Conservation (phyloP, 179 eudicot genomes). For the Spinacia oleracea region DNA sequence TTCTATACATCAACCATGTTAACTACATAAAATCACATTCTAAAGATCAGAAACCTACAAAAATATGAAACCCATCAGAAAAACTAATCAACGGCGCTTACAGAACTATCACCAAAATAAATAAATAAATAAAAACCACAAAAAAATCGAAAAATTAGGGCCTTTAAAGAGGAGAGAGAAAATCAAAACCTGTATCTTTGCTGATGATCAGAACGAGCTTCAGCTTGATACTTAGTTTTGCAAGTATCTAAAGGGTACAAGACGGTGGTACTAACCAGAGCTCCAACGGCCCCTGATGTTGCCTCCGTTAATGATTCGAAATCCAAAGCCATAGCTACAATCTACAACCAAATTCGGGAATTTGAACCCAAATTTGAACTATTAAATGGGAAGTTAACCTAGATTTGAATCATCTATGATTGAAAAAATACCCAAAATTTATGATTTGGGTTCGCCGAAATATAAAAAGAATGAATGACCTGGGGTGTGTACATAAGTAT, state of each 20-base stretch:
- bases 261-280: constrained; percentile 68
- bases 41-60: neutral
- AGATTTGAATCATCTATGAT: neutral
- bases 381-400: neutral
- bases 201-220: constrained; percentile 56
- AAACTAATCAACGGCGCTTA: neutral
- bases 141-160: neutral
- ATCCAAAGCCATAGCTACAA: constrained; percentile 50
- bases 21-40: neutral
- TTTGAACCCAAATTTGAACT: neutral
- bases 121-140: constrained; percentile 1
- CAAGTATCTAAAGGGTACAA: constrained; percentile 91
- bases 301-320: constrained; percentile 84
- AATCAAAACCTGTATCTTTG: constrained; percentile 58
- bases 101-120: neutral
- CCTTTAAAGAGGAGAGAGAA: neutral
- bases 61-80: neutral
- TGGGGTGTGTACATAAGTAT: neutral
- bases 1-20: neutral
- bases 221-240: constrained; percentile 85
- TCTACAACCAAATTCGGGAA: neutral
- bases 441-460: neutral
- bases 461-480: neutral
- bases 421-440: neutral
- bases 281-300: constrained; percentile 81